Evolutionary conservation across 2,329 filamentous ascomycete genomes (phyloP).

Genomic region (Exophiala sp.): DNA sequence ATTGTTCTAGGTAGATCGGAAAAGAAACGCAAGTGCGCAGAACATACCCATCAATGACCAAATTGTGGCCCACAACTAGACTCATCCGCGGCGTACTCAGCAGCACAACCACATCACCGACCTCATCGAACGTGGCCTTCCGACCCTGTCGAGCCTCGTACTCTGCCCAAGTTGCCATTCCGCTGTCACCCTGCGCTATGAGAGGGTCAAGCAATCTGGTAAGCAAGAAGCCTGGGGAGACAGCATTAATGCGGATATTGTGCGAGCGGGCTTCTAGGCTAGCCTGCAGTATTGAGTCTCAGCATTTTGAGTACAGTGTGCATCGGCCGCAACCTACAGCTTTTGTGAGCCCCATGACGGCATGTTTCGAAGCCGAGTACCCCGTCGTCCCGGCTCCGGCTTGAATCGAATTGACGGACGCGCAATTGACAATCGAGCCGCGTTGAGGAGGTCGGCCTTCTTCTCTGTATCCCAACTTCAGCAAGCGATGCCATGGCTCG

Average conservation of each 20-base stretch:
- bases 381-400: conserved; percentile 19
- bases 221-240: conserved; percentile 21
- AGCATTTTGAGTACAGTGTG: too few species aligned
- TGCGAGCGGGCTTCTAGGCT: conserved; percentile 18
- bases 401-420: conserved; percentile 25
- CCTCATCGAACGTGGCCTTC: conserved; percentile 19
- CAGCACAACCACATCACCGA: conserved; percentile 23
- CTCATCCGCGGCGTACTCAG: conserved; percentile 21
- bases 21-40: background rate
- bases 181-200: conserved; percentile 6
- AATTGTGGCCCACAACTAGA: conserved; percentile 22
- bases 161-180: conserved; percentile 9
- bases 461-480: conserved; percentile 5
- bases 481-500: background rate
- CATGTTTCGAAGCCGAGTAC: conserved; percentile 23
- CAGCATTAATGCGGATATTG: conserved; percentile 18
- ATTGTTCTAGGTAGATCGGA: too few species aligned
- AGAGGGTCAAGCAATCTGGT: conserved; percentile 22
- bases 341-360: conserved; percentile 23
- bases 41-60: conserved; percentile 22
- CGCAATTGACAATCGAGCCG: conserved; percentile 44
- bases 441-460: conserved; percentile 16
- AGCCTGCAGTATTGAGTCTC: conserved; percentile 1
- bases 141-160: conserved; percentile 22
- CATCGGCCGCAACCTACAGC: conserved; percentile 5